Base-by-base conservation (phyloP, 2,329 filamentous ascomycete genomes). In the Seiridium cupressi region DNA sequence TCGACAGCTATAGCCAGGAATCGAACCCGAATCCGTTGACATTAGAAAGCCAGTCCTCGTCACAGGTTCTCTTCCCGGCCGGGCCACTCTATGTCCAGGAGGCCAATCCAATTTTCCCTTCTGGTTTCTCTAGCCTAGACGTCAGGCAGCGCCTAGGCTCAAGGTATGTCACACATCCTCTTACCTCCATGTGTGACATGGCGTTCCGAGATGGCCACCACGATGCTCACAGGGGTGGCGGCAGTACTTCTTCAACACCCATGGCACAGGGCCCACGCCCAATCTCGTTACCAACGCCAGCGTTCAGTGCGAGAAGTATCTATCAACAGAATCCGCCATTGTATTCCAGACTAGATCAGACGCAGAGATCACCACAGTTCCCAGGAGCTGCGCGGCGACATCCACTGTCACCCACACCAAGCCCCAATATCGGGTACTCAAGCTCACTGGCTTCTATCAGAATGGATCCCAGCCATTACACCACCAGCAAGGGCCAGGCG, bases 251-350 rank as follows among this genome's bases (percentile, higher is more conserved):
- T 59, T 78, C 80, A 62, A 76, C 79, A 76, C 82, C 81, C 69
- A 85, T 86, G 82, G 80, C 82, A 77, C 81, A 84, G 79, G 77
- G 77, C 74, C 82, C 81, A 72, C 79, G 82, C 69, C 76, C 79
- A 69, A 74, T 80, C 72, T 73, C 80, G 68, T 72, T 85, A 70
- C 82, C 83, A 62, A 81, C 82, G 66, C 79, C 81, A 70, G 49
- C 49, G 38, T 71, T 84, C 66, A 81, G 73, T 68, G 72, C 79
- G 59, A 80, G 84, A 74, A 83, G 86, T 56, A 74, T 84, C 66
- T 86, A 86, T 72, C 74, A 79, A 54, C 70, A 79, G 60, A 69
- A 78, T 57, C 83, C 81, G 61, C 83, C 83, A 44, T 76, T 78
- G 18, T 85, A 79, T 68, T 61, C 65, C 74, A 81, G 71, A 59